Percentiles rank a stretch among this genome's conserved stretches.
Evolutionary conservation across 257 asterid genomes (phyloP).

Genomic region (Petunia secreta): DNA sequence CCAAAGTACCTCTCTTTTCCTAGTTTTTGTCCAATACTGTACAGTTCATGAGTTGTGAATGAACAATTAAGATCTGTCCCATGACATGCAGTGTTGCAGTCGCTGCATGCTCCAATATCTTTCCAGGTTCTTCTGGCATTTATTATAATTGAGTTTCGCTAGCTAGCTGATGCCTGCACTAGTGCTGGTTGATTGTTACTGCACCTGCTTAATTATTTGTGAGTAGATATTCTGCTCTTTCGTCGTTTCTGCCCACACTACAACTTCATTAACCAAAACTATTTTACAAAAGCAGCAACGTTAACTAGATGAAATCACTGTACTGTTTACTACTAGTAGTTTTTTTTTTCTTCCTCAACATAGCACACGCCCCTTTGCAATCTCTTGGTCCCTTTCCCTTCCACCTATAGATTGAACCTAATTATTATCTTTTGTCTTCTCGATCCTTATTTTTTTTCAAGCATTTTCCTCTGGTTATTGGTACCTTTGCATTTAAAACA

Average conservation of each 20-base stretch:
- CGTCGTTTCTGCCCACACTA: slow-evolving; percentile 7
- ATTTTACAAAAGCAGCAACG: too few species aligned
- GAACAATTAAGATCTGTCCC: slow-evolving; percentile 32
- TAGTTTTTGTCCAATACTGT: slow-evolving; percentile 30
- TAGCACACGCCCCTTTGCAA: too few species aligned
- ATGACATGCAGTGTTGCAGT: slow-evolving; percentile 28
- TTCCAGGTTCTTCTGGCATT: slow-evolving; percentile 25
- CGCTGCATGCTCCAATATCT: neutral
- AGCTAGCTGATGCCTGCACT: slow-evolving; percentile 14
- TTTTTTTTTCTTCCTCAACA: too few species aligned
- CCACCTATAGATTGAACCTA: too few species aligned
- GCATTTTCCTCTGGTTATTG: too few species aligned
- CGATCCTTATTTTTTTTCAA: too few species aligned
- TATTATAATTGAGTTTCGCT: slow-evolving; percentile 4
- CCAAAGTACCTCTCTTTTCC: slow-evolving; percentile 16
- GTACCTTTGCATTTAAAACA: too few species aligned
- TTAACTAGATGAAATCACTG: too few species aligned
- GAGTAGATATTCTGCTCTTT: neutral
- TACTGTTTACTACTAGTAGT: too few species aligned
- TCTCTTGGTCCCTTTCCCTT: too few species aligned
- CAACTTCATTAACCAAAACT: neutral
- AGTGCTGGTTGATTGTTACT: slow-evolving; percentile 22
- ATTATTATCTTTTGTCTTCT: too few species aligned
- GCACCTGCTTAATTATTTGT: neutral
- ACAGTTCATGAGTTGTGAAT: neutral